Conservation (phyloP, 768 basidiomycete species). For the Rhodotorula toruloides region DNA sequence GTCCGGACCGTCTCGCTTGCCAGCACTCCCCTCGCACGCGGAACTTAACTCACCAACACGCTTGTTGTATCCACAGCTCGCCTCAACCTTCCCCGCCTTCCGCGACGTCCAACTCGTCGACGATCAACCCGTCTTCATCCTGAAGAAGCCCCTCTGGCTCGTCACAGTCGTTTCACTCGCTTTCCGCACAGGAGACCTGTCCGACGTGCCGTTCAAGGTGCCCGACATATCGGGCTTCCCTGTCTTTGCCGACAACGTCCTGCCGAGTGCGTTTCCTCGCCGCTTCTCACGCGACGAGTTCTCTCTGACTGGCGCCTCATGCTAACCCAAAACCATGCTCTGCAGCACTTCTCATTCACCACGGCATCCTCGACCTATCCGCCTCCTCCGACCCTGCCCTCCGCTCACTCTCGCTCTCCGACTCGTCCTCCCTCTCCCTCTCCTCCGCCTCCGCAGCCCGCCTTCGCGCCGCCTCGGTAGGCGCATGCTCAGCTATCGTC, state of each 20-base stretch:
- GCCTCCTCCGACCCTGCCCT: constrained; percentile 6
- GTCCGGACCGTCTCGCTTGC: constrained; percentile 34
- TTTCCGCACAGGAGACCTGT: constrained; percentile 54
- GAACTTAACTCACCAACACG: constrained; percentile 2
- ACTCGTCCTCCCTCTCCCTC: neutral
- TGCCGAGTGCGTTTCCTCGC: constrained; percentile 51
- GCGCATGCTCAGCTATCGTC: neutral
- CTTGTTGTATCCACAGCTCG: constrained; percentile 53
- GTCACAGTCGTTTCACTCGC: constrained; percentile 64
- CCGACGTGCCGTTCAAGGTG: constrained; percentile 58
- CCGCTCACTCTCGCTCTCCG: neutral
- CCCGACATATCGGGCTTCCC: constrained; percentile 46
- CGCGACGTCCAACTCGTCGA: constrained; percentile 64
- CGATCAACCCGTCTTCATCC: constrained; percentile 57
- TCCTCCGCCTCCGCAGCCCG: neutral
- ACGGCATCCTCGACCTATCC: constrained; percentile 6
- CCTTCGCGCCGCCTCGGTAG: constrained; percentile 15
- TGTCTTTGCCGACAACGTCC: constrained; percentile 48
- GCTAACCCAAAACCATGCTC: constrained; percentile 61
- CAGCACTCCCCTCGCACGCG: neutral
- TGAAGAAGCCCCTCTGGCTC: constrained; percentile 84
- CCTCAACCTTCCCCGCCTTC: constrained; percentile 72
- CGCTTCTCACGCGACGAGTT: no score
- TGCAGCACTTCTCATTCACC: constrained; percentile 51
- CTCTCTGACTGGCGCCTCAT: neutral